These are phyloP conservation scores for Pythium oligandrum DNA, from an alignment of 352 stramenopile genomes.

Conservation along the genomic window DNA sequence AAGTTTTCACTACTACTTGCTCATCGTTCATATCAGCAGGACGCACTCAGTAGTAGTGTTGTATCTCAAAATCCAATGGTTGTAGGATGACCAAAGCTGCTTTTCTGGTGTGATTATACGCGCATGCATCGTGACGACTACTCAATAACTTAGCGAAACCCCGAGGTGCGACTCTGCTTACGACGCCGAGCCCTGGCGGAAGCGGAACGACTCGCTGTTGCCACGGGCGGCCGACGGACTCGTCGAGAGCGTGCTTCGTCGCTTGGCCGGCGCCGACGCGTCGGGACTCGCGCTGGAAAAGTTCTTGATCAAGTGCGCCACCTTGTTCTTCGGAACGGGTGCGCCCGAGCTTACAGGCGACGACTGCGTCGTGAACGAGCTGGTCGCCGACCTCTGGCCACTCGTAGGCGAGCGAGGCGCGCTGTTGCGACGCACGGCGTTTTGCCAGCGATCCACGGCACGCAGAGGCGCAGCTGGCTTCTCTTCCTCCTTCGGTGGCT, in stretches of 20 bases:
- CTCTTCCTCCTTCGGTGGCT: not conserved
- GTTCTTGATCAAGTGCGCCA: slow-evolving; percentile 72
- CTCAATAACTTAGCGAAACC: not conserved
- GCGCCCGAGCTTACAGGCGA: not conserved
- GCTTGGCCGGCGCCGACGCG: not conserved
- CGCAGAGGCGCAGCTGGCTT: not conserved
- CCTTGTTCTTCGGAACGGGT: slow-evolving; percentile 31
- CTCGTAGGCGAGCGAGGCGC: not conserved
- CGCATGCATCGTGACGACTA: not conserved
- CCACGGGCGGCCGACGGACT: slow-evolving; percentile 1
- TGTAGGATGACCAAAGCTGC: no score
- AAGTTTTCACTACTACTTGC: no score
- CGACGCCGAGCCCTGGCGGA: slow-evolving; percentile 15
- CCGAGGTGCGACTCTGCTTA: not conserved
- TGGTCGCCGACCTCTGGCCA: not conserved
- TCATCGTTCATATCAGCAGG: no score
- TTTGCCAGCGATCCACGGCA: not conserved
- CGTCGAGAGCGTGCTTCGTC: slow-evolving; percentile 10
- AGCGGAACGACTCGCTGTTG: slow-evolving; percentile 11
- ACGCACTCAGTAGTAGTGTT: no score
- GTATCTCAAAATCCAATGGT: no score
- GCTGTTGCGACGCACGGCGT: not conserved
- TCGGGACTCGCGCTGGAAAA: slow-evolving; percentile 30
- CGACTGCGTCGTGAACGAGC: no score
- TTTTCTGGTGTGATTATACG: not conserved